These are phyloP conservation scores for Rubus parviflorus DNA, from an alignment of 306 rosid species.

Conservation along the genomic window DNA sequence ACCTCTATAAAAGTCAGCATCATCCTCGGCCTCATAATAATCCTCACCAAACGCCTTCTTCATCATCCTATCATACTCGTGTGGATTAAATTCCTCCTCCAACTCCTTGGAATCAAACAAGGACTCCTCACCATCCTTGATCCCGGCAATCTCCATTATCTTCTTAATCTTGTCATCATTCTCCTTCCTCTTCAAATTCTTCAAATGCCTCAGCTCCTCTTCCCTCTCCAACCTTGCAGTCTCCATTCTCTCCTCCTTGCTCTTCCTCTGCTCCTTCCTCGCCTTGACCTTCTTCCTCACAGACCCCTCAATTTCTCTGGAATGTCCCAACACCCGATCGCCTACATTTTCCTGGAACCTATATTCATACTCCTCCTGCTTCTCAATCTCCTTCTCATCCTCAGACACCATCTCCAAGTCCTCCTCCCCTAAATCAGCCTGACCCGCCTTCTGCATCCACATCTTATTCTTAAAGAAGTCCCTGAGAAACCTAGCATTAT, in stretches of 20 bases:
- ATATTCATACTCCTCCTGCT: slow-evolving; percentile 79
- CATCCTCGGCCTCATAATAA: slow-evolving; percentile 62
- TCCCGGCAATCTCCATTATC: slow-evolving; percentile 76
- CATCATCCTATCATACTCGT: slow-evolving; percentile 89
- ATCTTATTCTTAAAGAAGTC: slow-evolving; percentile 55
- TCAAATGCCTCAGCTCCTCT: slow-evolving; percentile 84
- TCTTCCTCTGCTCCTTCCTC: slow-evolving; percentile 83
- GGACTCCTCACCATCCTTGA: slow-evolving; percentile 53
- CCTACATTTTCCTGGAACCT: slow-evolving; percentile 76
- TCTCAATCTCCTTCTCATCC: slow-evolving; percentile 68
- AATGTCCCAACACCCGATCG: slow-evolving; percentile 74
- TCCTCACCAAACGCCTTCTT: slow-evolving; percentile 61
- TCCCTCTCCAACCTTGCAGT: slow-evolving; percentile 74
- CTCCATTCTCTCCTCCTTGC: slow-evolving; percentile 87
- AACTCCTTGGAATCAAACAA: slow-evolving; percentile 53
- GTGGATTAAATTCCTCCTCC: slow-evolving; percentile 80
- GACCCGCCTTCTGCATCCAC: slow-evolving; percentile 54
- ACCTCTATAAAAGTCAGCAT: slow-evolving; percentile 46
- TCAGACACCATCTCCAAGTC: slow-evolving; percentile 60
- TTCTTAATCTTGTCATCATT: slow-evolving; percentile 61
- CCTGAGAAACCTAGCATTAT: slow-evolving; percentile 52
- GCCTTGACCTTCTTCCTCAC: slow-evolving; percentile 82
- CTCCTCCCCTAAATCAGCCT: slow-evolving; percentile 40
- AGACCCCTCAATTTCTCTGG: slow-evolving; percentile 67
- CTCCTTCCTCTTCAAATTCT: slow-evolving; percentile 91